Base-by-base conservation (phyloP, 2,329 filamentous ascomycete species). In the Neophaeococcomyces aloes region DNA sequence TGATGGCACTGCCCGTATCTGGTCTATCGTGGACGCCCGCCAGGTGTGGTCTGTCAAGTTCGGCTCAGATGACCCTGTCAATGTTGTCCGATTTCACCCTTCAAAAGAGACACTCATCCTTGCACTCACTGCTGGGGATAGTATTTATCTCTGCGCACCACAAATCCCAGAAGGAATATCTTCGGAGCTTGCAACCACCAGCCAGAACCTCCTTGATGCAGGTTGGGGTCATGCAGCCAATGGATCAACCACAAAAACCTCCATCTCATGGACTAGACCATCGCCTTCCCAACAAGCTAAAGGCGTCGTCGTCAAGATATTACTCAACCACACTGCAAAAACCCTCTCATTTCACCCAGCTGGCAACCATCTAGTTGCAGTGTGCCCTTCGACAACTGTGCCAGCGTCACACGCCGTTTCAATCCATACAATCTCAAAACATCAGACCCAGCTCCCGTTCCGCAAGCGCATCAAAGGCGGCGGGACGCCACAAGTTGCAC, bases 371-470 rank as follows among this genome's bases (percentile, higher is more conserved):
- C 82, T 98, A 58, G 82, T 86, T 53, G 93, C 88, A 1, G 86
- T 95, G 17, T 93, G 86, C 38, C 87, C 91, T 11, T 65, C 64
- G 7, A 61, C 66, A 23, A 67, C 65, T n/a, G 68, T 66, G 1
- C 66, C 66, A 2, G 65, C 65, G 17, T 68, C 65, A 3, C 59
- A 66, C 38, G 86, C 91, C 3, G 86, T 98, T 42, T 82, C 86
- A 42, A 94, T 98, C 49, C 91, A 98, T 67, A 95, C 89, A 0
- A 71, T 98, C 48, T 91, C 85, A 45, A 94, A 94, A 64, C 91
- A 98, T 65, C 75, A 89, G 35, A 95, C 87, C 2, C 91, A 98
- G 64, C 81, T 91, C 52, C 93, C 91, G 19, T 96, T 98, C 78
- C 83, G 86, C 48, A 75, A 76, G 46, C 64, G 68, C 54, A 64